These are phyloP conservation scores for Raffaelea deltoideospora DNA, from an alignment of 2,329 filamentous ascomycete genomes.

Conservation along the genomic window DNA sequence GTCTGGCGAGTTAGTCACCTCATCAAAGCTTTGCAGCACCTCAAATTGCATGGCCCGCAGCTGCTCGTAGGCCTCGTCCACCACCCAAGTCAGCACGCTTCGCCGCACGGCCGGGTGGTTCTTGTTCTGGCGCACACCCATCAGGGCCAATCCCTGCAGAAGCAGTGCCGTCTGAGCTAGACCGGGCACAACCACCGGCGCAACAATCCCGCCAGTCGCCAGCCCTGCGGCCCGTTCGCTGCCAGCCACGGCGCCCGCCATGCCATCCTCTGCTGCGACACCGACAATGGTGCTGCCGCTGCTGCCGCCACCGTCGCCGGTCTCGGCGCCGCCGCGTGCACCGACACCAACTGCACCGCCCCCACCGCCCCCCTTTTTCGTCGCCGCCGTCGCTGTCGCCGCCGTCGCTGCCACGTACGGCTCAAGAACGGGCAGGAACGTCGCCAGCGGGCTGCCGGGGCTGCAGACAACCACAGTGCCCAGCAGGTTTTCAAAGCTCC, in stretches of 20 bases:
- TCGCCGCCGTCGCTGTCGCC: conserved; percentile 7
- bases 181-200: conserved; percentile 62
- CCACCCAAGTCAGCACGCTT: conserved; percentile 69
- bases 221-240: too few species aligned
- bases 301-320: neutral
- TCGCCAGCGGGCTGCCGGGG: conserved; percentile 49
- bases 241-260: too few species aligned
- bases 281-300: too few species aligned
- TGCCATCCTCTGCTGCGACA: conserved; percentile 22
- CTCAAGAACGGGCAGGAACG: conserved; percentile 53
- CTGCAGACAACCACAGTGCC: conserved; percentile 72
- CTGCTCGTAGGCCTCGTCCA: conserved; percentile 57
- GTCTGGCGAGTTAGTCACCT: conserved; percentile 51
- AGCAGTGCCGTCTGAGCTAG: conserved; percentile 48
- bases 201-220: conserved; percentile 60
- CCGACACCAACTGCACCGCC: neutral
- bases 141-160: conserved; percentile 60
- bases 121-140: conserved; percentile 73
- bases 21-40: conserved; percentile 65
- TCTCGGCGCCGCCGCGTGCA: neutral
- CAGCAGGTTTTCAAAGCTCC: conserved; percentile 55
- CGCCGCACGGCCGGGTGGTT: conserved; percentile 55
- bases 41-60: conserved; percentile 69
- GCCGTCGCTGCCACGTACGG: conserved; percentile 22
- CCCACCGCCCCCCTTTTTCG: neutral